Conservation (phyloP, 2,329 filamentous ascomycete genomes). For the Monilinia vaccinii-corymbosi region DNA sequence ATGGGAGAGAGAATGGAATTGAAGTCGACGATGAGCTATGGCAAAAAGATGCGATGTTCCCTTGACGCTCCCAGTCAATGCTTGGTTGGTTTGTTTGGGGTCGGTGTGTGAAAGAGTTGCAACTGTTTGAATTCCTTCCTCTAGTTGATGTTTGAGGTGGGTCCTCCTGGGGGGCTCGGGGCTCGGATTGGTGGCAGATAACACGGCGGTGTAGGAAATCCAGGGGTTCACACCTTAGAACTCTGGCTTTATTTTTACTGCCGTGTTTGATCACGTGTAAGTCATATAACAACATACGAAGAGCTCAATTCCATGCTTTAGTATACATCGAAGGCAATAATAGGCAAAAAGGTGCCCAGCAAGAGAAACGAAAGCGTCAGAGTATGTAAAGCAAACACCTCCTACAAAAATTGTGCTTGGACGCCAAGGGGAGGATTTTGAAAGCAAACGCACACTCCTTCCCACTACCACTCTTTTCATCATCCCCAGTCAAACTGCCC, state of each 20-base stretch:
- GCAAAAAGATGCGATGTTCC: conserved; percentile 2
- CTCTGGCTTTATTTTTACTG: not conserved
- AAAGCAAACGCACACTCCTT: not conserved
- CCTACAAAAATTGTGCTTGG: conserved; percentile 1
- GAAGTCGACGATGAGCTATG: conserved; percentile 3
- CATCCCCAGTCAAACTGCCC: not conserved
- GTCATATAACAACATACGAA: not conserved
- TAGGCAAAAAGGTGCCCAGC: not conserved
- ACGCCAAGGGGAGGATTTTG: not conserved
- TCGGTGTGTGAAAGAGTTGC: not conserved
- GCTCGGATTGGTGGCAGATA: not conserved
- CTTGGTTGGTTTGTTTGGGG: not conserved
- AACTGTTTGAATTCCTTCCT: not conserved
- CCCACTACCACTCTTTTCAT: not conserved
- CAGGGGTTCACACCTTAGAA: not conserved
- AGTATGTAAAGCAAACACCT: not conserved
- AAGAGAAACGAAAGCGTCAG: not conserved
- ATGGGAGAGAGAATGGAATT: not conserved
- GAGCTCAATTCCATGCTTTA: not conserved
- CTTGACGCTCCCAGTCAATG: not conserved
- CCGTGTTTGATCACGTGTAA: no score
- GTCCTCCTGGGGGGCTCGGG: not conserved
- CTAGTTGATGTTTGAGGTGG: conserved; percentile 4
- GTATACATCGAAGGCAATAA: conserved; percentile 3
- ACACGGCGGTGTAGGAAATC: conserved; percentile 1